Evolutionary conservation across 1,139 yeast genomes (phyloP).

Genomic region (Lipomyces yarrowii): DNA sequence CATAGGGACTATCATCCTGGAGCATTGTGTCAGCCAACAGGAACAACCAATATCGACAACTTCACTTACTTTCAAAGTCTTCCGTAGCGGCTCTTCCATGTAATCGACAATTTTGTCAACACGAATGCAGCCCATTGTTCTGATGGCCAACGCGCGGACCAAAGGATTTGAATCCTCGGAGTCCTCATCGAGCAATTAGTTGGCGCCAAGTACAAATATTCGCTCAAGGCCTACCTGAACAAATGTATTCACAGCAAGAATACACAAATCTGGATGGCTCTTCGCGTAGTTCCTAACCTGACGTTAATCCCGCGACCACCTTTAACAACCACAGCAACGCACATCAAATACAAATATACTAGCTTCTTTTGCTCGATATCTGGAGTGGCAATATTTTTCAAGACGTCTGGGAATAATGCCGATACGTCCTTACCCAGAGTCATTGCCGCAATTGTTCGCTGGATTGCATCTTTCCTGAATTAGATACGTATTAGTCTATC

Average conservation of each 20-base stretch:
- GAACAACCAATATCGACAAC: background rate
- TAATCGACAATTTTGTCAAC: slow-evolving; percentile 95
- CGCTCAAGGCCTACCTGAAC: slow-evolving; percentile 48
- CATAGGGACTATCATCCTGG: slow-evolving; percentile 91
- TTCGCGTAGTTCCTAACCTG: slow-evolving; percentile 73
- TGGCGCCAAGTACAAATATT: background rate
- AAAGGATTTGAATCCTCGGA: slow-evolving; percentile 97
- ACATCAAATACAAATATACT: slow-evolving; percentile 89
- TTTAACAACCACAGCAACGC: slow-evolving; percentile 10
- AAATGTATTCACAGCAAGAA: slow-evolving; percentile 95
- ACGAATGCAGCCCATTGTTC: slow-evolving; percentile 98
- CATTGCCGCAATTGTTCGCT: slow-evolving; percentile 97
- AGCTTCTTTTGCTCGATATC: slow-evolving; percentile 96
- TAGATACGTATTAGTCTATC: background rate
- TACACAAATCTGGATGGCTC: slow-evolving; percentile 92
- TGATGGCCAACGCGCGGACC: slow-evolving; percentile 91
- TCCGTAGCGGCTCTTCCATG: slow-evolving; percentile 83
- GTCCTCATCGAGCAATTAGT: slow-evolving; percentile 53
- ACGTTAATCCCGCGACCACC: background rate
- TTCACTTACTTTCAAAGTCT: slow-evolving; percentile 58
- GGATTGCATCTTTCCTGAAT: slow-evolving; percentile 85
- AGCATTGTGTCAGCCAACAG: background rate
- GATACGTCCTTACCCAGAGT: slow-evolving; percentile 98
- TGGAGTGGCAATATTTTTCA: slow-evolving; percentile 95
- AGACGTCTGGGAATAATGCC: slow-evolving; percentile 89